Conservation (phyloP, 345 rosid genomes). For the Eutrema japonicum region DNA sequence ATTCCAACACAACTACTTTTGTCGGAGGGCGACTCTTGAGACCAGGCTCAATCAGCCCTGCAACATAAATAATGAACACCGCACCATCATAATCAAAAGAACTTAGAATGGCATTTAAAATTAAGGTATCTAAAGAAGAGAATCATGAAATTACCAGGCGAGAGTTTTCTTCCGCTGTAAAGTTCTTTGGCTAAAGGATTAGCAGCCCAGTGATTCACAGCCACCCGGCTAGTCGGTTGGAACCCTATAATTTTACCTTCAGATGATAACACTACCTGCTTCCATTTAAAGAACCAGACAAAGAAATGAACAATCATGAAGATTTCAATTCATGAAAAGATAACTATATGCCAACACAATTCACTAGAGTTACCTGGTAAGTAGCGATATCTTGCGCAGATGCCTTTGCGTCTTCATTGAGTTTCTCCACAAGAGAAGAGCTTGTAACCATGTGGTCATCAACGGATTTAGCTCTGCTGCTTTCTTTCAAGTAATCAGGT, state of each 20-base stretch:
- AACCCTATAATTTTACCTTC: conserved; percentile 77
- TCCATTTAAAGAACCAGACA: conserved; percentile 11
- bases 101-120: not conserved
- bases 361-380: conserved; percentile 61
- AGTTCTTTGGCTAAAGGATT: conserved; percentile 81
- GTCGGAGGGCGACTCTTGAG: conserved; percentile 53
- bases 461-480: conserved; percentile 41
- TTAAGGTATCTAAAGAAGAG: conserved; percentile 9
- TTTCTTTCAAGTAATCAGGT: conserved; percentile 61
- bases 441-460: conserved; percentile 42
- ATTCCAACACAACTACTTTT: conserved; percentile 62
- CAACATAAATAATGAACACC: conserved; percentile 25
- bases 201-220: conserved; percentile 74
- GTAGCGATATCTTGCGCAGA: conserved; percentile 70
- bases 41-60: conserved; percentile 73
- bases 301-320: conserved; percentile 4
- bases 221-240: conserved; percentile 75
- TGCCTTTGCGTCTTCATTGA: conserved; percentile 53
- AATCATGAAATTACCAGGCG: conserved; percentile 57
- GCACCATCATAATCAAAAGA: not conserved
- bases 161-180: conserved; percentile 58
- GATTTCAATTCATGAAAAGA: not conserved
- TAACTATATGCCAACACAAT: not conserved
- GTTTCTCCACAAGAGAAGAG: conserved; percentile 48
- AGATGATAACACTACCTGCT: conserved; percentile 65